Conservation (phyloP, 1,284 basidiomycete genomes). For the Leccinum pachyderme region DNA sequence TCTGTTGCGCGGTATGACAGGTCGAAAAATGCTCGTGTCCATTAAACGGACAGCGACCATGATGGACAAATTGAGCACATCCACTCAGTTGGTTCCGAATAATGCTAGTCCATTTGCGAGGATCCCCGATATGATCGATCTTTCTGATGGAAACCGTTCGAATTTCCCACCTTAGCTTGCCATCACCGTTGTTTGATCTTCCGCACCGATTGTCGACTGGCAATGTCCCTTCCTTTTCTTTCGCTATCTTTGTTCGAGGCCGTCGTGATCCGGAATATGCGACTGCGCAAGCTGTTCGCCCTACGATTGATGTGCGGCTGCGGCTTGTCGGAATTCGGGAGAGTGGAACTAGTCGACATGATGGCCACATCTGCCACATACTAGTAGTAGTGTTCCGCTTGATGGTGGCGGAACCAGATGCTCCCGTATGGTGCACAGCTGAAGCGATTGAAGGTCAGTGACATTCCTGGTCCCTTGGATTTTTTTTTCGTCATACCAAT, state of each 20-base stretch:
- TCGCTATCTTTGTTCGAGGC: neutral
- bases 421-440: neutral
- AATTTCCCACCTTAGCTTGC: conserved; percentile 6
- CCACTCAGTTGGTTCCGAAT: conserved; percentile 7
- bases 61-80: conserved; percentile 2
- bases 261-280: neutral
- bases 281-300: neutral
- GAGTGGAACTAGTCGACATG: conserved; percentile 1
- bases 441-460: conserved; percentile 6
- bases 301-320: neutral
- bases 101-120: conserved; percentile 21
- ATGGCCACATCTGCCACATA: neutral
- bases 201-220: conserved; percentile 5
- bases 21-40: neutral
- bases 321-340: neutral
- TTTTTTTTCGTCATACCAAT: neutral
- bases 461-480: neutral
- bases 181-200: conserved; percentile 21
- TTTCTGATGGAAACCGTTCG: conserved; percentile 32
- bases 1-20: conserved; percentile 3
- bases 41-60: conserved; percentile 7
- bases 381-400: neutral
- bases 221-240: conserved; percentile 8
- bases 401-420: neutral
- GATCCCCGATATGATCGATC: conserved; percentile 23